Conservation (phyloP, 768 basidiomycete species). For the Suillus paluster region DNA sequence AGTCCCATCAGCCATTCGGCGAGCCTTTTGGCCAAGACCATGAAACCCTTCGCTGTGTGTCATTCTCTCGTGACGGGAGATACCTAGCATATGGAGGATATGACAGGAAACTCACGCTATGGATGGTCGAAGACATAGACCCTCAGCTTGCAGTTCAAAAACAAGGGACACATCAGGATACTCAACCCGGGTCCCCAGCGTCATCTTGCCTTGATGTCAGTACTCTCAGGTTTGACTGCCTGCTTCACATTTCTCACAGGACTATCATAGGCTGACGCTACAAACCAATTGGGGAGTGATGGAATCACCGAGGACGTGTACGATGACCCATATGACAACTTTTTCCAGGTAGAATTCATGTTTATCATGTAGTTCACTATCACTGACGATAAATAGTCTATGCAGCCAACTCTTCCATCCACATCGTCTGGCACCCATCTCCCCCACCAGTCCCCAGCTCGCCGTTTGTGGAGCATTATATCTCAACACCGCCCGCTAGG, state of each 20-base stretch:
- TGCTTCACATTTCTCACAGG: neutral
- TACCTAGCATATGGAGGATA: too few species aligned
- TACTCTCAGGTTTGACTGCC: neutral
- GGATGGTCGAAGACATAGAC: too few species aligned
- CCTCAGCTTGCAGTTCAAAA: too few species aligned
- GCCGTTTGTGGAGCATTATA: neutral
- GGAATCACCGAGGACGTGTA: neutral
- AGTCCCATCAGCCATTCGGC: too few species aligned
- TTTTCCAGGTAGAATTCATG: neutral
- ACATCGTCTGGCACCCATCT: neutral
- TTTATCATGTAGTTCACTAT: neutral
- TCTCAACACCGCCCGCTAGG: neutral
- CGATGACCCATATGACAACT: neutral
- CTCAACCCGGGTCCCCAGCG: neutral
- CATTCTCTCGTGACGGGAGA: too few species aligned
- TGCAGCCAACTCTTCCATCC: neutral
- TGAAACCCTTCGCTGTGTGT: too few species aligned
- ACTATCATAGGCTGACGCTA: neutral
- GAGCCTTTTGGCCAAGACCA: too few species aligned
- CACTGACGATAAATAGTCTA: neutral
- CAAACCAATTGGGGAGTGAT: neutral
- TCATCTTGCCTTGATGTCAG: neutral
- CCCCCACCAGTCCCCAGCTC: neutral
- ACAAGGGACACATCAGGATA: neutral
- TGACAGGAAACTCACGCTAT: too few species aligned